These are phyloP conservation scores for Fraxinus albicans DNA, from an alignment of 305 asterid genomes.

Conservation along the genomic window DNA sequence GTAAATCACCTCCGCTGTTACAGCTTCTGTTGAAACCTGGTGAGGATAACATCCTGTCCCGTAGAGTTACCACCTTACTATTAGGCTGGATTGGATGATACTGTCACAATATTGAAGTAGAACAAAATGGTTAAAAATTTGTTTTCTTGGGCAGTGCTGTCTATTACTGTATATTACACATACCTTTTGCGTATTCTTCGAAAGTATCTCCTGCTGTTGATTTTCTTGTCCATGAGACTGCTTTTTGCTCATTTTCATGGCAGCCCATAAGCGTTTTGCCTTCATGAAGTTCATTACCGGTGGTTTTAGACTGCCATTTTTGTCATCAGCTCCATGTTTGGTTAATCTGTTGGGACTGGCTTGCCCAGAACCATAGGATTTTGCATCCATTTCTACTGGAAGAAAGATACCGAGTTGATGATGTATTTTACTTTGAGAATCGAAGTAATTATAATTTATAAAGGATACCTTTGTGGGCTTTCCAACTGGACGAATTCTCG, in stretches of 20 bases:
- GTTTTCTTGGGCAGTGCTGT: not conserved
- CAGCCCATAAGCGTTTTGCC: constrained; percentile 23
- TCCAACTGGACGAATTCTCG: not conserved
- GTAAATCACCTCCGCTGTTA: not conserved
- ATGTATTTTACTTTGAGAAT: not conserved
- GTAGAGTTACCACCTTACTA: constrained; percentile 22
- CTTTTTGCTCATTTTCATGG: constrained; percentile 17
- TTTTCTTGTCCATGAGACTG: constrained; percentile 21
- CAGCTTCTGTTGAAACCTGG: constrained; percentile 14
- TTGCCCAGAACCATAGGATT: constrained; percentile 21
- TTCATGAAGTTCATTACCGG: constrained; percentile 25
- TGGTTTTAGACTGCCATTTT: constrained; percentile 19
- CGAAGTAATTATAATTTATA: not conserved
- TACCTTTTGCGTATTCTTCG: not conserved
- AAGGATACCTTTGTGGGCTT: not conserved
- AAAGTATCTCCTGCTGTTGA: not conserved
- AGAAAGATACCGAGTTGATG: not conserved
- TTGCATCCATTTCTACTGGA: constrained; percentile 26
- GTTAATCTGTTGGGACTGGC: constrained; percentile 10
- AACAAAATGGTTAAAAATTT: not conserved
- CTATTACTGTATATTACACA: not conserved
- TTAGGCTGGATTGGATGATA: not conserved
- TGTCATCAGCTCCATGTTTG: constrained; percentile 7
- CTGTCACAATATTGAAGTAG: not conserved
- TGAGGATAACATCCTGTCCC: constrained; percentile 46